A percentile compares a stretch with the other conserved stretches of the same genome.
phyloP scores from a whole-genome alignment of 768 basidiomycete species.

The Trametes cubensis region DNA sequence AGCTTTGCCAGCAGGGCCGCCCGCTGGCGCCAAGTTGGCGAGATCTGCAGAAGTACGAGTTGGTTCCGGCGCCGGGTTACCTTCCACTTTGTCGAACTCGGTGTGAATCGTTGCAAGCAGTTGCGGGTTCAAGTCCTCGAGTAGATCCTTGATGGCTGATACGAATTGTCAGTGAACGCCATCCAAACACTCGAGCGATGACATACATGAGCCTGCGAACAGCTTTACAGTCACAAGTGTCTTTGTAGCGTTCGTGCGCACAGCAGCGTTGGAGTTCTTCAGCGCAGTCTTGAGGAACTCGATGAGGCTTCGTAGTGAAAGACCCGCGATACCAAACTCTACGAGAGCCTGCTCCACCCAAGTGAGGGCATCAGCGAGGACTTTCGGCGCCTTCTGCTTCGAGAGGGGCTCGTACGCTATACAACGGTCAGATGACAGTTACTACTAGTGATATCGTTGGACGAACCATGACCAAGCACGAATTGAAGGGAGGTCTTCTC shows the following conservation, averaged over 20 bases:
- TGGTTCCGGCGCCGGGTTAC: conserved; percentile 75
- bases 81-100: conserved; percentile 93
- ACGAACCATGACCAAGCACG: conserved; percentile 83
- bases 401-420: conserved; percentile 86
- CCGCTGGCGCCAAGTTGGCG: conserved; percentile 48
- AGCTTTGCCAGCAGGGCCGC: conserved; percentile 43
- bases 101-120: conserved; percentile 84
- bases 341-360: conserved; percentile 87
- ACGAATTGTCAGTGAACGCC: conserved; percentile 3
- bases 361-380: conserved; percentile 83
- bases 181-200: neutral
- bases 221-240: conserved; percentile 87
- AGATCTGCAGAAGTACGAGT: conserved; percentile 78
- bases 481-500: conserved; percentile 96
- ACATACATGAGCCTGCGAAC: conserved; percentile 85
- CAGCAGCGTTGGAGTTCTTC: conserved; percentile 92
- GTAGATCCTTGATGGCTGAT: conserved; percentile 84
- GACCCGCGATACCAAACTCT: conserved; percentile 90
- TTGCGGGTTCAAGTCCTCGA: conserved; percentile 94
- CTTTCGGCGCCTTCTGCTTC: conserved; percentile 97
- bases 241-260: conserved; percentile 93
- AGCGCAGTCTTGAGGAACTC: conserved; percentile 87
- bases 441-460: conserved; percentile 18
- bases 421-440: neutral
- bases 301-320: conserved; percentile 82